A percentile compares a stretch with the other conserved stretches of the same genome.
Evolutionary conservation across 2,329 filamentous ascomycete species (phyloP).

Genomic region (Apiospora hydei): DNA sequence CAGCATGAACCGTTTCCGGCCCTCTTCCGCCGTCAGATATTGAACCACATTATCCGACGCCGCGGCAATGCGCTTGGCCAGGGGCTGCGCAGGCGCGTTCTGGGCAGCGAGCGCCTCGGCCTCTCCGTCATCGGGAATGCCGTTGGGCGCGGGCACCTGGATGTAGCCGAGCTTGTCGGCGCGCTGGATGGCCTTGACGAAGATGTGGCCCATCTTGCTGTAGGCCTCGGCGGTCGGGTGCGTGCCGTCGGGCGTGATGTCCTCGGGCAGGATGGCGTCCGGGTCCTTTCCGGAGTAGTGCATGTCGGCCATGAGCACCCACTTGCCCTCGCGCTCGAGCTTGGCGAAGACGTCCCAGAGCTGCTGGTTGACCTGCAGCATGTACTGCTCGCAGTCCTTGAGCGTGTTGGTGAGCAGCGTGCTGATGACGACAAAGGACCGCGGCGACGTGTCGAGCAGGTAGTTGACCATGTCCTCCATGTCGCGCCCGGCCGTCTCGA

Average conservation of each 20-base stretch:
- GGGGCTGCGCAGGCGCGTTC: neutral
- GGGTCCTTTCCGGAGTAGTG: constrained; percentile 30
- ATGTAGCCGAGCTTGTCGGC: constrained; percentile 33
- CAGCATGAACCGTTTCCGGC: constrained; percentile 22
- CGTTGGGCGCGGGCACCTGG: constrained; percentile 30
- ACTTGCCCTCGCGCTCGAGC: constrained; percentile 29
- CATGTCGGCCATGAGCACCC: constrained; percentile 39
- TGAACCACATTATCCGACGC: neutral
- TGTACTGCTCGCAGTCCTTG: constrained; percentile 31
- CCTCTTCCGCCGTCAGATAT: constrained; percentile 11
- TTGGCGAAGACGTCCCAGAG: constrained; percentile 30
- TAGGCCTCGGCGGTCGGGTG: constrained; percentile 38
- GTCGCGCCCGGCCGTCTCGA: constrained; percentile 31
- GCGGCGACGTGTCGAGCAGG: constrained; percentile 34
- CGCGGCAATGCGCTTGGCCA: neutral
- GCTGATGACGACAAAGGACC: constrained; percentile 37
- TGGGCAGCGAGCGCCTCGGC: neutral
- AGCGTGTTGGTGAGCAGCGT: constrained; percentile 38
- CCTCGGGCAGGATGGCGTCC: constrained; percentile 28
- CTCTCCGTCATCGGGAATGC: constrained; percentile 31
- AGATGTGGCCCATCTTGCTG: constrained; percentile 35
- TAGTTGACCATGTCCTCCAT: constrained; percentile 35
- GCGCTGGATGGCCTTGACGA: constrained; percentile 33
- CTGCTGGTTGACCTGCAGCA: constrained; percentile 35
- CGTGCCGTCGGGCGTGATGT: constrained; percentile 37